phyloP scores from a whole-genome alignment of 257 asterid species.

The Misopates orontium region DNA sequence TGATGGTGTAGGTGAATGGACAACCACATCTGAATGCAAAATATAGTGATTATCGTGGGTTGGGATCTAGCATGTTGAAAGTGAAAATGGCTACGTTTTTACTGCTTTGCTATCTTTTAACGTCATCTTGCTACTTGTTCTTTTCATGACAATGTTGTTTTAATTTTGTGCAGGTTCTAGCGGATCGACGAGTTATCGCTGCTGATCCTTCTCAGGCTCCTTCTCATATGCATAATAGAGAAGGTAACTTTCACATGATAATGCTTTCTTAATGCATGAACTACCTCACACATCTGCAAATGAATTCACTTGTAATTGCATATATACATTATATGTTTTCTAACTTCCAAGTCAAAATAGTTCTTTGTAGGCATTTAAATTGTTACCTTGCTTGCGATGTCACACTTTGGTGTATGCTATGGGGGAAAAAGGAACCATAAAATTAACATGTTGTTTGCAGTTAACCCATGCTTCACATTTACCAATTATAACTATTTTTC shows the following conservation, averaged over 20 bases:
- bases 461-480: too few species aligned
- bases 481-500: too few species aligned
- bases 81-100: conserved; percentile 2
- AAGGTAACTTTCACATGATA: conserved; percentile 42
- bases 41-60: neutral
- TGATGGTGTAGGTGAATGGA: neutral
- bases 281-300: neutral
- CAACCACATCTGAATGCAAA: conserved; percentile 7
- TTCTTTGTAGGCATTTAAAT: neutral
- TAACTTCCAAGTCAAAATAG: neutral
- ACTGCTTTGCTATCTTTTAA: neutral
- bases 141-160: conserved; percentile 20
- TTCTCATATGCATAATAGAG: conserved; percentile 49
- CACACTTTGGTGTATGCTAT: too few species aligned
- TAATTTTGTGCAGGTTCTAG: conserved; percentile 58
- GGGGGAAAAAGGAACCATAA: too few species aligned
- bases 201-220: conserved; percentile 48
- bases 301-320: too few species aligned
- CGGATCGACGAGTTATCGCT: conserved; percentile 46
- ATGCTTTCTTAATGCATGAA: neutral
- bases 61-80: conserved; percentile 11
- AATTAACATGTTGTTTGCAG: too few species aligned
- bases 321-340: neutral
- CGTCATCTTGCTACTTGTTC: conserved; percentile 22
- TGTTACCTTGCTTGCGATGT: too few species aligned